Conservation (phyloP, 2,329 filamentous ascomycete genomes). For the Diatrype stigma region DNA sequence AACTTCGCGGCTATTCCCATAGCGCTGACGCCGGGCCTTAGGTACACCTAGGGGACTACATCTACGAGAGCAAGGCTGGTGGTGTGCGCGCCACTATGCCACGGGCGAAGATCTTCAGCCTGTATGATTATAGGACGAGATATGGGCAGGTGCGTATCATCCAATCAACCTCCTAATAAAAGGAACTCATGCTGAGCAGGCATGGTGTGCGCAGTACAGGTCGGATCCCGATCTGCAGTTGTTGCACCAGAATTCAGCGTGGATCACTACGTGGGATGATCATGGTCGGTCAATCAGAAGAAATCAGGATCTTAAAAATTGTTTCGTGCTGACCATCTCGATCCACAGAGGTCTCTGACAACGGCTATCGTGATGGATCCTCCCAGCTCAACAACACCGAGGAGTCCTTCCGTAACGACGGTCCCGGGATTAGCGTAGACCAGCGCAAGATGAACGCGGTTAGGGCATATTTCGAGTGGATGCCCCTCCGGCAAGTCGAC, state of each 20-base stretch:
- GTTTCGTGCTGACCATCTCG: not conserved
- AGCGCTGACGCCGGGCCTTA: conserved; percentile 1
- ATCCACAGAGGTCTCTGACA: conserved; percentile 54
- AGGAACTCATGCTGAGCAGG: not conserved
- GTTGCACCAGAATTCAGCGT: conserved; percentile 37
- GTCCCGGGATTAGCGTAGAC: conserved; percentile 58
- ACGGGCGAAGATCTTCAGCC: conserved; percentile 26
- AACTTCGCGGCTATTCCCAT: not conserved
- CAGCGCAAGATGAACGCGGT: conserved; percentile 71
- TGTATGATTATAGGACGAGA: conserved; percentile 41
- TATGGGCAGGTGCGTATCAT: conserved; percentile 27
- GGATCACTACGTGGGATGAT: conserved; percentile 45
- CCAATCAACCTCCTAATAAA: not conserved
- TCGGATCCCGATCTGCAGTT: conserved; percentile 38
- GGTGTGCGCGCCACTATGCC: conserved; percentile 24
- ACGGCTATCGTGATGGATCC: conserved; percentile 60
- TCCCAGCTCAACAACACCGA: conserved; percentile 62
- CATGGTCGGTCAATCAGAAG: conserved; percentile 24
- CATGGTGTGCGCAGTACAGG: conserved; percentile 29
- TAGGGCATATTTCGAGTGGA: conserved; percentile 66
- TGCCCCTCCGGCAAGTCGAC: conserved; percentile 58
- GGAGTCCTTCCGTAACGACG: conserved; percentile 56
- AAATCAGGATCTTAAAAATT: not conserved
- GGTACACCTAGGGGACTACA: conserved; percentile 46
- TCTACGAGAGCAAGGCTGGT: conserved; percentile 54